These are phyloP conservation scores for Stentor roeselii DNA, from an alignment of 73 alveolate genomes.

Conservation along the genomic window DNA sequence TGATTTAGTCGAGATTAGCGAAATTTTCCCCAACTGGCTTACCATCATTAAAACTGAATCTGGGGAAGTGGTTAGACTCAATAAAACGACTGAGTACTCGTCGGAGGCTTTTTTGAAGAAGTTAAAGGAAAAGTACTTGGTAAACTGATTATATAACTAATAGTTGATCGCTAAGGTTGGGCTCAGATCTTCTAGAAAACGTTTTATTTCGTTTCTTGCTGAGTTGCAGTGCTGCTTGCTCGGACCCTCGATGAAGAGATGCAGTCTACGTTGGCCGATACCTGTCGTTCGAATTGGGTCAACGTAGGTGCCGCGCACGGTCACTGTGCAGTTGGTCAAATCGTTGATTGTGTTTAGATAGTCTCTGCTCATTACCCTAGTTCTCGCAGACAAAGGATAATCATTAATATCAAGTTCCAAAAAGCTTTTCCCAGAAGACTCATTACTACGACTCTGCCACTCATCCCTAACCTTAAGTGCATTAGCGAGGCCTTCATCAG, in stretches of 20 bases:
- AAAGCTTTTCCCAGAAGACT: slow-evolving; percentile 76
- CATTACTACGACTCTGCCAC: slow-evolving; percentile 72
- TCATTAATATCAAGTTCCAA: slow-evolving; percentile 94
- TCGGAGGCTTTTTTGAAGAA: too few relatives aligned
- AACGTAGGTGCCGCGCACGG: slow-evolving; percentile 73
- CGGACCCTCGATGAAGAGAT: slow-evolving; percentile 84
- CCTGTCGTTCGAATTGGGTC: slow-evolving; percentile 84
- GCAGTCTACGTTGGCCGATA: slow-evolving; percentile 82
- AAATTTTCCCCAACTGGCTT: too few relatives aligned
- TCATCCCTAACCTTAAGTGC: slow-evolving; percentile 51
- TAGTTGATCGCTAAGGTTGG: slow-evolving; percentile 16
- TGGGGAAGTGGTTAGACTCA: too few relatives aligned
- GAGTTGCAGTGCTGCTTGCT: slow-evolving; percentile 82
- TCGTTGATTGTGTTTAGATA: slow-evolving; percentile 80
- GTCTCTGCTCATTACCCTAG: slow-evolving; percentile 78
- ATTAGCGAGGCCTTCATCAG: slow-evolving; percentile 75
- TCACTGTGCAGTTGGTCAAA: slow-evolving; percentile 81
- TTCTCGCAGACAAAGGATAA: slow-evolving; percentile 90
- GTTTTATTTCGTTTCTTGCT: slow-evolving; percentile 87
- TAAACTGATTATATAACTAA: too few relatives aligned
- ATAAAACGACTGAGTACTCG: too few relatives aligned
- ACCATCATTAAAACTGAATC: too few relatives aligned
- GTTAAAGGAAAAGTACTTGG: too few relatives aligned
- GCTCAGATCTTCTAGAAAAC: slow-evolving; percentile 32
- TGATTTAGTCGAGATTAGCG: too few relatives aligned